Percentiles rank a stretch among this genome's conserved stretches.
phyloP scores from a whole-genome alignment of 148 eudicot genomes.

The Camellia granthamiana region DNA sequence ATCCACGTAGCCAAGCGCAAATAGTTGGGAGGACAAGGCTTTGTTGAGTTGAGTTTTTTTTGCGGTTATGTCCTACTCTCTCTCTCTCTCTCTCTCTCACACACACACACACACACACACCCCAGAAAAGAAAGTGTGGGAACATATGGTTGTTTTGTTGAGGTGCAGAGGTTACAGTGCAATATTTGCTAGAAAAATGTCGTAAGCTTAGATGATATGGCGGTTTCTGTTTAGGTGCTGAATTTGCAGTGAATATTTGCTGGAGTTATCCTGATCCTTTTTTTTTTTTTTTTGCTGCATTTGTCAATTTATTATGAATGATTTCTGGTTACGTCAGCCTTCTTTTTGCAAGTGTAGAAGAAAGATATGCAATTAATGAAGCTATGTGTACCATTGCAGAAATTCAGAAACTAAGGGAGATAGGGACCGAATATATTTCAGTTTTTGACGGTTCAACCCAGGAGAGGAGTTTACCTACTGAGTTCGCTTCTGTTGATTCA shows the following conservation, averaged over 20 bases:
- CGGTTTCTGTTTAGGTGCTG: neutral
- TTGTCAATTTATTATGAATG: neutral
- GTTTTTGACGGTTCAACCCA: constrained; percentile 32
- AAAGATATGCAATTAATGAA: neutral
- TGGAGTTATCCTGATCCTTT: neutral
- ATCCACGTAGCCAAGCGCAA: no score
- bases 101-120: no score
- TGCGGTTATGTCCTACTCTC: no score
- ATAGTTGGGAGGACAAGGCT: no score
- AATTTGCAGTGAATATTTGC: neutral
- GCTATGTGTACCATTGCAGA: constrained; percentile 41
- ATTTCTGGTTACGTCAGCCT: neutral
- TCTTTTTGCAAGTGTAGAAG: neutral
- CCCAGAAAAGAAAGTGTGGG: no score
- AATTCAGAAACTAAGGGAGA: constrained; percentile 62
- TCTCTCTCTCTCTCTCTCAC: no score
- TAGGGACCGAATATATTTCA: constrained; percentile 45
- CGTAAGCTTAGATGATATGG: neutral
- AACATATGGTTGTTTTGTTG: no score
- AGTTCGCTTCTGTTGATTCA: constrained; percentile 20
- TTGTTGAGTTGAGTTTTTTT: no score
- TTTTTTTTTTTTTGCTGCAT: neutral
- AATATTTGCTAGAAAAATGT: neutral
- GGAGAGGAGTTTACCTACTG: constrained; percentile 15
- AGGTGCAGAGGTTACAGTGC: no score